Base-by-base conservation (phyloP, 202 grass and related monocot genomes). In the Carex sylvatica region DNA sequence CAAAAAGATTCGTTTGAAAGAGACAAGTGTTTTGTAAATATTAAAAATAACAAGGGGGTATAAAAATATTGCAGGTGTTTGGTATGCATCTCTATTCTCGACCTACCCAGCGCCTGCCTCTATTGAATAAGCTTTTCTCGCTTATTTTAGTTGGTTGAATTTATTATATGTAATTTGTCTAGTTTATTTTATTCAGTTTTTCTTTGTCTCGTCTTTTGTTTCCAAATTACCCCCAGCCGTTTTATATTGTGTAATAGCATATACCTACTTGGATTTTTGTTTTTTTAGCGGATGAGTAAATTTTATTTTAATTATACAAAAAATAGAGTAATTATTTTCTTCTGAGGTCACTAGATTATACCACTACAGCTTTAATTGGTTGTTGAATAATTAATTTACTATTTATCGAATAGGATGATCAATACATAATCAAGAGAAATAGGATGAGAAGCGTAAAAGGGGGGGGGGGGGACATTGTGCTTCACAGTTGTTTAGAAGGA, bases 101-200 rank as follows among this genome's bases (percentile, higher is more conserved):
- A n/a, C 73, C 73, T 77, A 77, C 73, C 20, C 73, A 77, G 5
- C 73, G 73, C 73, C 52, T 19, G 49, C 51, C 52, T 33, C 28
- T 31, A 58, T 58, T 77, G 73, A 77, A 77, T 33, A 35, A 10
- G 1, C 72, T 33, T 58, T 76, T 76, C 5, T 76, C 14, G 1
- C 10, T 58, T 51, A 58, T n/a, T 58, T 58, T 77, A 58, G 8
- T 77, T 77, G 15, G 73, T 51, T 58, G 26, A 77, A 77, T 77
- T 77, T 53, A 58, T 58, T 28, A 52, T 58, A n/a, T 77, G 15
- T 33, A 19, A 12, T 15, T 58, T 77, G 12, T 77, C 11, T n/a
- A 77, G 14, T 36, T 75, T 76, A 56, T 53, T 74, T 76, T 56
- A 33, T 18, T 76, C 9, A 33, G 49, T 9, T 35, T 76, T 35